phyloP scores from a whole-genome alignment of 2,329 filamentous ascomycete genomes.

The Fusarium sp. region DNA sequence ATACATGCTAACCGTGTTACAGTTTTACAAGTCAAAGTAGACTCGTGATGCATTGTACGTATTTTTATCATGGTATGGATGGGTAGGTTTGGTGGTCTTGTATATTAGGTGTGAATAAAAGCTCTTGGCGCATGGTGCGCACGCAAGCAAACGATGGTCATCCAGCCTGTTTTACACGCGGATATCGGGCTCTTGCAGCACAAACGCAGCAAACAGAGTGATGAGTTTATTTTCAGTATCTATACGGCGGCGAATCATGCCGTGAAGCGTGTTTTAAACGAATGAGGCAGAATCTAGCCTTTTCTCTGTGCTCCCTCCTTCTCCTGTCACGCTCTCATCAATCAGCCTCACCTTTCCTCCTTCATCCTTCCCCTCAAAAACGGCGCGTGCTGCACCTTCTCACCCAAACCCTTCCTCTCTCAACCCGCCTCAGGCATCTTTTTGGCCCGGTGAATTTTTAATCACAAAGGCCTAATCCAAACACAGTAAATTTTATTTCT shows the following conservation, averaged over 20 bases:
- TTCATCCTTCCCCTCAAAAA: neutral
- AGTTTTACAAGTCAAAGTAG: conserved; percentile 52
- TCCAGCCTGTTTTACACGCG: conserved; percentile 1
- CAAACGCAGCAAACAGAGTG: neutral
- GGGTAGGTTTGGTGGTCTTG: neutral
- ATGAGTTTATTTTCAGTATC: neutral
- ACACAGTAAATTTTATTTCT: neutral
- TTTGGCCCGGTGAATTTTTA: neutral
- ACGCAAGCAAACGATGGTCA: neutral
- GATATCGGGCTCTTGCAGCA: conserved; percentile 3
- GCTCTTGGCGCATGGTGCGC: conserved; percentile 10
- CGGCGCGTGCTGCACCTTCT: conserved; percentile 4
- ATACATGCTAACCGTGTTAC: conserved; percentile 38
- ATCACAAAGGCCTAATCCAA: neutral
- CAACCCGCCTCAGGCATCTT: neutral
- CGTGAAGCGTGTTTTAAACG: neutral
- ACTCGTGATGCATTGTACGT: conserved; percentile 1
- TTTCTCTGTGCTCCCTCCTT: conserved; percentile 8
- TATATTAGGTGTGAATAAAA: conserved; percentile 3
- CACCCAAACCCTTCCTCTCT: neutral
- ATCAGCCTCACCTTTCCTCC: conserved; percentile 10
- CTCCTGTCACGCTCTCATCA: neutral
- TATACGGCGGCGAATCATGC: conserved; percentile 15
- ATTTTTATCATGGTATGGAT: conserved; percentile 3
- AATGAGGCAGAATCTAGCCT: neutral